A percentile compares a stretch with the other conserved stretches of the same genome.
phyloP scores from a whole-genome alignment of 176 grass and related monocot genomes.

The Zea luxurians region DNA sequence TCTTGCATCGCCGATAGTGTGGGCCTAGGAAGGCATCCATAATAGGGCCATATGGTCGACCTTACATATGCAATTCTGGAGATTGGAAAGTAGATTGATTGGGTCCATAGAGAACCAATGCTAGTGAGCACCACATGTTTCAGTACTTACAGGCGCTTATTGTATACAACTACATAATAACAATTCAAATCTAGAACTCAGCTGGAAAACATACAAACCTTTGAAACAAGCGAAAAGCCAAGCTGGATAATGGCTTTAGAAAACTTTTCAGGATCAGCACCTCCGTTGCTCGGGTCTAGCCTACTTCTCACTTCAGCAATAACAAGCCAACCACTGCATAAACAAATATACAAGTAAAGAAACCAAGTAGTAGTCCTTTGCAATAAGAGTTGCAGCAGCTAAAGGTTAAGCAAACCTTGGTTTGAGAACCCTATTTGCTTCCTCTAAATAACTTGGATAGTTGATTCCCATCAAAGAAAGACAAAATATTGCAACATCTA shows the following conservation, averaged over 20 bases:
- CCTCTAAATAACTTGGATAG: conserved; percentile 74
- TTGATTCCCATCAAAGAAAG: conserved; percentile 93
- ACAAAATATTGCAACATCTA: conserved; percentile 97
- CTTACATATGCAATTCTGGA: not conserved
- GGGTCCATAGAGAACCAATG: not conserved
- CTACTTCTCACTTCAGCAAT: conserved; percentile 97
- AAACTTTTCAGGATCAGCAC: conserved; percentile 87
- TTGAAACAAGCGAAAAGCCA: conserved; percentile 74
- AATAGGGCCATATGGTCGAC: not conserved
- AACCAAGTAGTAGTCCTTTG: not conserved
- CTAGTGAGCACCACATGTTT: not conserved
- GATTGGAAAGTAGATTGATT: not conserved
- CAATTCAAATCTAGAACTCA: conserved; percentile 19
- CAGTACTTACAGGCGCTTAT: conserved; percentile 29
- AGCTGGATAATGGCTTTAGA: conserved; percentile 70
- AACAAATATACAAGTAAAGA: conserved; percentile 25
- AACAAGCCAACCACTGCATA: conserved; percentile 87
- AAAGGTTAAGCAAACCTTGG: conserved; percentile 56
- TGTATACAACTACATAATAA: not conserved
- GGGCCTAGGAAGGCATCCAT: not conserved
- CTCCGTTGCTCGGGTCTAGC: conserved; percentile 82
- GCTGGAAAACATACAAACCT: conserved; percentile 49
- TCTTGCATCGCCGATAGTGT: not conserved
- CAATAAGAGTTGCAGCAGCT: conserved; percentile 18
- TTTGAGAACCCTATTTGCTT: conserved; percentile 89